Percentiles rank a stretch among this genome's conserved stretches.
Conservation (phyloP, 2,329 filamentous ascomycete species). For the Aureobasidium melanogenum region DNA sequence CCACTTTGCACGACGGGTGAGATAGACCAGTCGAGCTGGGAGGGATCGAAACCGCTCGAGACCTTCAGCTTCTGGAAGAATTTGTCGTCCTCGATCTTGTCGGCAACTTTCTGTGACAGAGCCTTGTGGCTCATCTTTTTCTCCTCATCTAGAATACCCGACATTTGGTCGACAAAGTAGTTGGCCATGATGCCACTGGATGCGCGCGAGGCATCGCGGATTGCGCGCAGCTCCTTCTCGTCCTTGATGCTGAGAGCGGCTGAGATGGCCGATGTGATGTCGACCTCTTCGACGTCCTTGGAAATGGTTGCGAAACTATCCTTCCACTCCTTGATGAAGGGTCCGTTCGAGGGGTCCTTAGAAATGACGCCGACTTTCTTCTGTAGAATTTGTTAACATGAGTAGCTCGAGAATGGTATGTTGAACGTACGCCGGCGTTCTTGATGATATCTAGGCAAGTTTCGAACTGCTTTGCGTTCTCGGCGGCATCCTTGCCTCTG, state of each 20-base stretch:
- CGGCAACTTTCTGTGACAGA: slow-evolving; percentile 77
- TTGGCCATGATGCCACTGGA: slow-evolving; percentile 92
- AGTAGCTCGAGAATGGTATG: neutral
- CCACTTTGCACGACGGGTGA: slow-evolving; percentile 90
- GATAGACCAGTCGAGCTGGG: slow-evolving; percentile 89
- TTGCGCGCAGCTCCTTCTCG: slow-evolving; percentile 85
- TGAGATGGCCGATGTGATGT: slow-evolving; percentile 75
- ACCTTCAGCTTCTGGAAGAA: slow-evolving; percentile 87
- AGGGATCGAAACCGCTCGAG: slow-evolving; percentile 74
- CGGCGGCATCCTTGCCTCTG: slow-evolving; percentile 80
- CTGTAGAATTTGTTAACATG: slow-evolving; percentile 32
- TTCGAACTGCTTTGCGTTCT: slow-evolving; percentile 84
- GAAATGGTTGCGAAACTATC: slow-evolving; percentile 66
- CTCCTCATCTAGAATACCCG: slow-evolving; percentile 85
- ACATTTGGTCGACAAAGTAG: slow-evolving; percentile 98
- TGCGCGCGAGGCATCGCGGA: slow-evolving; percentile 88
- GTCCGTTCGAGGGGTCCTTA: slow-evolving; percentile 76
- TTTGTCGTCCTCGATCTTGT: slow-evolving; percentile 85
- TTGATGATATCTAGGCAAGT: slow-evolving; percentile 83
- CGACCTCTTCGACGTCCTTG: slow-evolving; percentile 81
- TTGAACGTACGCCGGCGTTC: slow-evolving; percentile 61
- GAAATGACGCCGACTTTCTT: slow-evolving; percentile 83
- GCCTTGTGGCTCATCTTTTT: slow-evolving; percentile 91
- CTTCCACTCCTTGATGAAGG: slow-evolving; percentile 96
- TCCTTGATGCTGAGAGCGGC: slow-evolving; percentile 87